Percentiles rank a stretch among this genome's conserved stretches.
Conservation (phyloP, 2,329 filamentous ascomycete genomes). For the Fusarium musae region DNA sequence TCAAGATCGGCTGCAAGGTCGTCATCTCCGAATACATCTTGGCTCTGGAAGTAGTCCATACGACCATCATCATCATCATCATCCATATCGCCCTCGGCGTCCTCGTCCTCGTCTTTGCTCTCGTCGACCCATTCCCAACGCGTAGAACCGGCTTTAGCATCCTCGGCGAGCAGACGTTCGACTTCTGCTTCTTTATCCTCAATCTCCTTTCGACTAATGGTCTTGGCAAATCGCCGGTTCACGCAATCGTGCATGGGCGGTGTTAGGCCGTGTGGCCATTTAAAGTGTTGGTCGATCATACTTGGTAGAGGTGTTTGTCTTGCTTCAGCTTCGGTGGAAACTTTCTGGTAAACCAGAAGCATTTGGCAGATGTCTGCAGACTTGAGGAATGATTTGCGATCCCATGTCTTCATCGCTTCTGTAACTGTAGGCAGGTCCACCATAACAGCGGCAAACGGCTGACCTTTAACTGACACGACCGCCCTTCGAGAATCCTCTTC, state of each 20-base stretch:
- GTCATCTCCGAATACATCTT: constrained; percentile 49
- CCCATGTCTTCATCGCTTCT: constrained; percentile 94
- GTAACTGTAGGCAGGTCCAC: constrained; percentile 89
- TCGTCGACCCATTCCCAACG: constrained; percentile 74
- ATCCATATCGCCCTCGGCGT: constrained; percentile 60
- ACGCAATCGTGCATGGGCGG: constrained; percentile 88
- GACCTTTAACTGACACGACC: constrained; percentile 74
- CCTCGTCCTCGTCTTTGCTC: constrained; percentile 56
- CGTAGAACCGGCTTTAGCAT: constrained; percentile 69
- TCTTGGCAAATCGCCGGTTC: constrained; percentile 84
- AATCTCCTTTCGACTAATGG: constrained; percentile 83
- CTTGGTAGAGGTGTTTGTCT: constrained; percentile 73
- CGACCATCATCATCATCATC: constrained; percentile 49
- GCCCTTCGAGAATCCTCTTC: constrained; percentile 79
- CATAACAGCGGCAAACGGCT: constrained; percentile 79
- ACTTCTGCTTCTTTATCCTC: constrained; percentile 86
- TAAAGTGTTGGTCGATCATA: constrained; percentile 75
- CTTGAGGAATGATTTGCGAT: constrained; percentile 88
- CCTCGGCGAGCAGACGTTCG: constrained; percentile 76
- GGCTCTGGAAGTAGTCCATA: constrained; percentile 52
- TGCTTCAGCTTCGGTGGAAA: constrained; percentile 74
- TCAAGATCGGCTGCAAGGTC: constrained; percentile 67
- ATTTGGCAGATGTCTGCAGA: constrained; percentile 90
- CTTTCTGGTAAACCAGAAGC: constrained; percentile 79
- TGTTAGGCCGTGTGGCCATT: constrained; percentile 87